These are phyloP conservation scores for Edhazardia aedis DNA, from an alignment of 371 early-diverging fungal genomes.

Conservation along the genomic window DNA sequence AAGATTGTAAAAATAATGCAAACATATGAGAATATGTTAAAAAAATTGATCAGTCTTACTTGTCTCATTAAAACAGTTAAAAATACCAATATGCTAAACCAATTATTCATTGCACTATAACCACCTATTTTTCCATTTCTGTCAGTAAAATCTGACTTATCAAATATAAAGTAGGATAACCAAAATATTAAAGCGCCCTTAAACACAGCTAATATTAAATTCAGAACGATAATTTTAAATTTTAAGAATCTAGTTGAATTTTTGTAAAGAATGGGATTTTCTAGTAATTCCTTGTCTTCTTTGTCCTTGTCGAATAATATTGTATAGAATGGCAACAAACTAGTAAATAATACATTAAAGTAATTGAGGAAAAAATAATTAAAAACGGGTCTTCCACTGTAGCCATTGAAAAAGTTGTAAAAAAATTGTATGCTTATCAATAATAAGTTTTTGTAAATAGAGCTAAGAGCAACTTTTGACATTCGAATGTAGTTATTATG, in stretches of 20 bases:
- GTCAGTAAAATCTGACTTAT: constrained; percentile 10
- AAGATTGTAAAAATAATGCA: constrained; percentile 16
- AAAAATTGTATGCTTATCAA: constrained; percentile 42
- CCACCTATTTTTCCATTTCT: constrained; percentile 16
- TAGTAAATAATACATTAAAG: constrained; percentile 45
- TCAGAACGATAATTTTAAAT: constrained; percentile 8
- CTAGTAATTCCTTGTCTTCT: constrained; percentile 20
- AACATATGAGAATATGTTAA: constrained; percentile 10
- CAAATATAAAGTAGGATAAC: constrained; percentile 5
- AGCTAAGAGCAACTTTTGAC: constrained; percentile 38
- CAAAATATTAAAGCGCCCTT: constrained; percentile 13
- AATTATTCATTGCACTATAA: constrained; percentile 16
- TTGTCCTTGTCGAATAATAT: constrained; percentile 37
- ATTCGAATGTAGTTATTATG: constrained; percentile 30
- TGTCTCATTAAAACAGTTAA: constrained; percentile 24
- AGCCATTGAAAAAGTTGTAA: constrained; percentile 41
- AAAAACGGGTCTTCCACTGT: constrained; percentile 40
- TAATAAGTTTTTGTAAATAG: constrained; percentile 44
- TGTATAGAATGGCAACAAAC: constrained; percentile 39
- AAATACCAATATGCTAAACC: constrained; percentile 26
- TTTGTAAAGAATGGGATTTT: constrained; percentile 15
- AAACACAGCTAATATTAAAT: constrained; percentile 16
- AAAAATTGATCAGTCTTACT: constrained; percentile 19
- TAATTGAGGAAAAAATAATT: constrained; percentile 43
- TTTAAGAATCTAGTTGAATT: constrained; percentile 9